Evolutionary conservation across 257 asterid species (phyloP).

Genomic region (Orobanche coerulescens): DNA sequence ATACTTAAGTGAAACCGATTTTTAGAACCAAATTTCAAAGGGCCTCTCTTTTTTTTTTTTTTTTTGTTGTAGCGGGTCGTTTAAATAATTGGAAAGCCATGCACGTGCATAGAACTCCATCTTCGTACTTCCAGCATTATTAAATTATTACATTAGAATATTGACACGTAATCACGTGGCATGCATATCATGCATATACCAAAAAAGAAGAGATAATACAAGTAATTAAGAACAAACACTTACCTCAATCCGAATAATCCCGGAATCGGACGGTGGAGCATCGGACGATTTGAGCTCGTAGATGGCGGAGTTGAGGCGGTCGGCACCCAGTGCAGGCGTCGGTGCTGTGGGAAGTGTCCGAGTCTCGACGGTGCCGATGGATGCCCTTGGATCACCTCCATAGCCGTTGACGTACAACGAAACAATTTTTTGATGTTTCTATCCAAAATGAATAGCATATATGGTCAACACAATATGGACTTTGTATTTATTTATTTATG

Average conservation of each 20-base stretch:
- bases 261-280: constrained; percentile 43
- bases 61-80: no score
- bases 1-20: no score
- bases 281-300: constrained; percentile 36
- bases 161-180: no score
- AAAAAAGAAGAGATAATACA: background rate
- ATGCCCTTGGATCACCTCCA: constrained; percentile 49
- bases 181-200: no score
- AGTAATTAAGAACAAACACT: background rate
- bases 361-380: constrained; percentile 56
- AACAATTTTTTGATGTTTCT: constrained; percentile 44
- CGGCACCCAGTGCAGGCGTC: constrained; percentile 47
- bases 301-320: constrained; percentile 56
- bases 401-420: constrained; percentile 68
- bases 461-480: constrained; percentile 3
- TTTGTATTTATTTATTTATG: background rate
- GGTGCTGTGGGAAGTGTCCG: constrained; percentile 43
- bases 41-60: no score
- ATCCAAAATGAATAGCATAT: background rate
- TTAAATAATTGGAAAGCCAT: no score
- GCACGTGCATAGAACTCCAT: no score
- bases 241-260: constrained; percentile 83
- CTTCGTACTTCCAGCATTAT: no score
- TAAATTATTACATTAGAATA: no score
- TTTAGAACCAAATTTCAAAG: no score